Conservation (phyloP, 805 yeast genomes). For the Pichia insulana region DNA sequence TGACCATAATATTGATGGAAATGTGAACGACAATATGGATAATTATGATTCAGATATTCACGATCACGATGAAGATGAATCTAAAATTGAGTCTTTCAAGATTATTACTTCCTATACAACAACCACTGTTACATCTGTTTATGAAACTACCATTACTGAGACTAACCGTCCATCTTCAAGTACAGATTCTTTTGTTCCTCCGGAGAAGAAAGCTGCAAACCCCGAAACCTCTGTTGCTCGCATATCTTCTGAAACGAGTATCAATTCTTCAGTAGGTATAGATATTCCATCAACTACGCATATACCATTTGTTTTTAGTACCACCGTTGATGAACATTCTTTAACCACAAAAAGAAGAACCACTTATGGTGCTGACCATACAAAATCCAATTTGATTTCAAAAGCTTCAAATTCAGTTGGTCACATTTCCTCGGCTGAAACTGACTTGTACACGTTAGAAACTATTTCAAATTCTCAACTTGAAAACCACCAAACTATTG, state of each 20-base stretch:
- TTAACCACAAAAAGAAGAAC: no score
- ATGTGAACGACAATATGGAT: no score
- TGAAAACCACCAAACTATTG: neutral
- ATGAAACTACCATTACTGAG: constrained; percentile 1
- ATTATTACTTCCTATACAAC: constrained; percentile 9
- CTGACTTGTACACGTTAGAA: no score
- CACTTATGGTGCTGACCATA: no score
- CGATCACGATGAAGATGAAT: neutral
- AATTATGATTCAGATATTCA: constrained; percentile 2
- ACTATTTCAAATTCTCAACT: neutral
- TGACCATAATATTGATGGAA: no score
- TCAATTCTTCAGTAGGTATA: no score
- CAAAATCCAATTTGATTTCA: no score
- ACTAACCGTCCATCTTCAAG: neutral
- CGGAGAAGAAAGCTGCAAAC: no score
- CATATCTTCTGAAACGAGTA: no score
- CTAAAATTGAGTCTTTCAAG: neutral
- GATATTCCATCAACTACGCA: neutral
- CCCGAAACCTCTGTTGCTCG: no score
- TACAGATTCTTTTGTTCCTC: neutral
- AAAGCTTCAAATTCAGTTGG: neutral
- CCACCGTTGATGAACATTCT: neutral
- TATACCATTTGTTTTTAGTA: neutral
- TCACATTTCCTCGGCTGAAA: no score
- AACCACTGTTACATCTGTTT: constrained; percentile 10